A percentile compares a stretch with the other conserved stretches of the same genome.
Conservation (phyloP, 495 filamentous ascomycete genomes). For the Poronia punctata region DNA sequence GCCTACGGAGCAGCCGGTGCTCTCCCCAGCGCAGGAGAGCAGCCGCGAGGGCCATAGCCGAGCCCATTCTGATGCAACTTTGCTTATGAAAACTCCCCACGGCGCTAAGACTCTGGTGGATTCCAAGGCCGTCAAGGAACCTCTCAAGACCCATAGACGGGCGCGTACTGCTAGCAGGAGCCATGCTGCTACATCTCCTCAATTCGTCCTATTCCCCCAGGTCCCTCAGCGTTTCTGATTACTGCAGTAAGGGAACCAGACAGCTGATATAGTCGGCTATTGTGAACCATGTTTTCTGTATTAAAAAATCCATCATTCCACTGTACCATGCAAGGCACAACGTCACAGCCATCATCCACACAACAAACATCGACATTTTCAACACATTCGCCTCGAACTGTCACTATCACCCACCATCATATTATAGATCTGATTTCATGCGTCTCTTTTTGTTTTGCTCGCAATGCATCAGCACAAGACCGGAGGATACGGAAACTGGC, state of each 20-base stretch:
- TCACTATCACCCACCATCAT: too few species aligned
- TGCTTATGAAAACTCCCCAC: slow-evolving; percentile 13
- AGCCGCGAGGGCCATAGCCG: slow-evolving; percentile 16
- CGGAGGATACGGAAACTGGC: too few species aligned
- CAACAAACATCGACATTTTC: too few species aligned
- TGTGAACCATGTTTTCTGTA: too few species aligned
- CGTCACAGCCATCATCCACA: too few species aligned
- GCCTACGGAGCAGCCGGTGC: background rate
- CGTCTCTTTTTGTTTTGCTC: too few species aligned
- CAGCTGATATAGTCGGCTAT: too few species aligned
- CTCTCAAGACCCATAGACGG: slow-evolving; percentile 18
- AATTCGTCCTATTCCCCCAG: slow-evolving; percentile 24
- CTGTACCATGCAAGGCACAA: too few species aligned
- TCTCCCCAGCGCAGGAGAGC: slow-evolving; percentile 5
- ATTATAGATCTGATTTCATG: too few species aligned
- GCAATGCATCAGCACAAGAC: too few species aligned
- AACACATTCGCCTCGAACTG: too few species aligned
- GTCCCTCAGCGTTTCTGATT: slow-evolving; percentile 1
- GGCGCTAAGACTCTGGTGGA: slow-evolving; percentile 8
- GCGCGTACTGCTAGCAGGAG: slow-evolving; percentile 25
- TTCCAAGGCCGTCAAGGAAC: slow-evolving; percentile 10
- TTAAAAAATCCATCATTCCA: too few species aligned
- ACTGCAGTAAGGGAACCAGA: background rate
- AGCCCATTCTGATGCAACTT: slow-evolving; percentile 20
- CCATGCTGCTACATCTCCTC: slow-evolving; percentile 15